Evolutionary conservation across 192 early-diverging fungal genomes (phyloP), one percentile per base, ranked within the genome.

Genomic region (Umbelopsis ramanniana): DNA sequence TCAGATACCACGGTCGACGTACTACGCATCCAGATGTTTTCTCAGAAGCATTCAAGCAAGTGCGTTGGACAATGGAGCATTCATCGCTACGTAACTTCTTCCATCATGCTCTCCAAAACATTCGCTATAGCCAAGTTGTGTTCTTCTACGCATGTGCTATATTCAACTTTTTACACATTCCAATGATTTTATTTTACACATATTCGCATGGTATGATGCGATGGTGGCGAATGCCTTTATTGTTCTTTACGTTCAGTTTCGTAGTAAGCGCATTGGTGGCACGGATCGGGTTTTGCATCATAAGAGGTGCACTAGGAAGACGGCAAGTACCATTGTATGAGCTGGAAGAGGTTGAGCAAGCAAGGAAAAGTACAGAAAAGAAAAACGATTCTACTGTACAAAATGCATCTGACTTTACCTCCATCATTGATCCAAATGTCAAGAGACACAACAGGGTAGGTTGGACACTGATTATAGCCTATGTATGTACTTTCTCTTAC

Each of bases 21-120:
- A 78, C 76, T 11, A 78, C 72, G 5, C 71, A 72, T 63, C 71
- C 71, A 3, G 54, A 72, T 15, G 55, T 72, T n/a, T 72, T 72
- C 37, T 23, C 35, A 22, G 52, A 53, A 26, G 71, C 52, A 45
- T 38, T 57, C 54, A 26, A 57, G 7, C 52, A 60, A 19, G 54
- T 72, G 7, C 67, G 53, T 15, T 38, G 69, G 46, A 66, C 63
- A 15, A 50, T 74, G 48, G 52, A 70, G 26, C 54, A 52, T 2
- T 70, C 71, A 14, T 73, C 71, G 7, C 47, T 78, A 33, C 66
- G 57, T 29, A 66, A 35, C 14, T 78, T 78, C 35, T n/a, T 78
- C 29, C 66, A 72, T 17, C n/a, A 69, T 22, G 76, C 72, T 8
- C 46, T 73, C 3, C 67, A 70, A 45, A 78, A 78, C 38, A 78